These are phyloP conservation scores for Penicillium flavigenum DNA, from an alignment of 495 filamentous ascomycete species.

Conservation along the genomic window DNA sequence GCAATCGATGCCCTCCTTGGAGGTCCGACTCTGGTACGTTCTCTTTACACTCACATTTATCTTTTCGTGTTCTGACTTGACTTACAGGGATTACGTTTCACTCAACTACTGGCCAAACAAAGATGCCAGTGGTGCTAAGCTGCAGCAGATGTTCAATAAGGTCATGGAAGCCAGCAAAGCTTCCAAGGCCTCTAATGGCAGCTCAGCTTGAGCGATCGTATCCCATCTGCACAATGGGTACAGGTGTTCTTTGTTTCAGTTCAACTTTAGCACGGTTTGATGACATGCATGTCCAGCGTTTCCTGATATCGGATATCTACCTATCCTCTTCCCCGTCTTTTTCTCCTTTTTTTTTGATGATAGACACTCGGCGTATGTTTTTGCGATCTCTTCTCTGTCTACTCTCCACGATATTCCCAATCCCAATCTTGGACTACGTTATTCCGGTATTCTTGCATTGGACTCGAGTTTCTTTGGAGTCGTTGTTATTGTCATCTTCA, in stretches of 20 bases:
- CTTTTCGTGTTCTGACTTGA: constrained; percentile 8
- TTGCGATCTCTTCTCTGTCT: constrained; percentile 5
- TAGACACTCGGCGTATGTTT: constrained; percentile 7
- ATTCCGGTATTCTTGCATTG: constrained; percentile 8
- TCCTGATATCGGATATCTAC: constrained; percentile 9
- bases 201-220: constrained; percentile 12
- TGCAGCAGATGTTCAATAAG: constrained; percentile 52
- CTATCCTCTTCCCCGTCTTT: neutral
- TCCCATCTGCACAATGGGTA: neutral
- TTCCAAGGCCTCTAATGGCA: constrained; percentile 33
- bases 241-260: constrained; percentile 6
- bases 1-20: constrained; percentile 38
- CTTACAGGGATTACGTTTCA: constrained; percentile 47
- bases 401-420: neutral
- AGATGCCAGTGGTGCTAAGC: constrained; percentile 43
- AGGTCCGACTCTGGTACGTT: constrained; percentile 51
- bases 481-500: neutral
- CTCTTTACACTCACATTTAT: neutral
- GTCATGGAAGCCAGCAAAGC: constrained; percentile 38
- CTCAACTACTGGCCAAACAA: constrained; percentile 52
- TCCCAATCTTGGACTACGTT: neutral
- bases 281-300: constrained; percentile 21
- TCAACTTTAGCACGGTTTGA: constrained; percentile 12
- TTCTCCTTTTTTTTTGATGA: constrained; percentile 1
- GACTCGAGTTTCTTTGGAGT: neutral